Conservation (phyloP, 306 rosid species). For the Luffa aegyptiaca region DNA sequence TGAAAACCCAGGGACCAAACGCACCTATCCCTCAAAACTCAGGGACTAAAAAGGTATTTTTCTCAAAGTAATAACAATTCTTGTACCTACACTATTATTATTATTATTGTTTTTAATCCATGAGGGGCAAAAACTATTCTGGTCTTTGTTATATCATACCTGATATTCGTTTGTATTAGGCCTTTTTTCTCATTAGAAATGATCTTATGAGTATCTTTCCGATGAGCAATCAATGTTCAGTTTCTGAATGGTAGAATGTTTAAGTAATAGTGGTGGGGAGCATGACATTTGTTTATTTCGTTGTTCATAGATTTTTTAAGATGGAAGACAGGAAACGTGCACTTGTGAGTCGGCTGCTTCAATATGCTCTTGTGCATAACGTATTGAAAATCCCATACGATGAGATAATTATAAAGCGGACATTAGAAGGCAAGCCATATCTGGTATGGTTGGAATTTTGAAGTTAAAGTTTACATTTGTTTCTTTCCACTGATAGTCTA, state of each 20-base stretch:
- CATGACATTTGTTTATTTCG: slow-evolving; percentile 6
- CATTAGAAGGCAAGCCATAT: slow-evolving; percentile 73
- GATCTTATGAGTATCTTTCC: background rate
- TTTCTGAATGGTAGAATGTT: background rate
- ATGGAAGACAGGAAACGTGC: slow-evolving; percentile 66
- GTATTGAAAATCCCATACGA: slow-evolving; percentile 36
- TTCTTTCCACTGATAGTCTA: background rate
- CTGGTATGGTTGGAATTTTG: slow-evolving; percentile 28
- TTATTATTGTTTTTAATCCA: too few species aligned
- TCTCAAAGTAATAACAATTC: too few species aligned
- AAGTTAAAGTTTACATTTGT: background rate
- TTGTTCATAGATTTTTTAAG: slow-evolving; percentile 42
- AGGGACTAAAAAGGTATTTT: too few species aligned
- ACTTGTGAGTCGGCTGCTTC: slow-evolving; percentile 75
- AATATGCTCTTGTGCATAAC: slow-evolving; percentile 50
- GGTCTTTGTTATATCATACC: too few species aligned
- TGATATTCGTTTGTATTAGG: background rate
- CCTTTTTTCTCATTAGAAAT: background rate
- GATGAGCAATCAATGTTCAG: background rate
- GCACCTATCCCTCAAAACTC: too few species aligned
- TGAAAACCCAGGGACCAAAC: too few species aligned
- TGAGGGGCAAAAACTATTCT: too few species aligned
- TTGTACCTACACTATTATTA: too few species aligned
- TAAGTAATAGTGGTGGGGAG: background rate
- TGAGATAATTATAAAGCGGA: slow-evolving; percentile 50